Evolutionary conservation across 352 stramenopile genomes (phyloP), one percentile per base, ranked within the genome.

Genomic region (Globisporangium middletonii): DNA sequence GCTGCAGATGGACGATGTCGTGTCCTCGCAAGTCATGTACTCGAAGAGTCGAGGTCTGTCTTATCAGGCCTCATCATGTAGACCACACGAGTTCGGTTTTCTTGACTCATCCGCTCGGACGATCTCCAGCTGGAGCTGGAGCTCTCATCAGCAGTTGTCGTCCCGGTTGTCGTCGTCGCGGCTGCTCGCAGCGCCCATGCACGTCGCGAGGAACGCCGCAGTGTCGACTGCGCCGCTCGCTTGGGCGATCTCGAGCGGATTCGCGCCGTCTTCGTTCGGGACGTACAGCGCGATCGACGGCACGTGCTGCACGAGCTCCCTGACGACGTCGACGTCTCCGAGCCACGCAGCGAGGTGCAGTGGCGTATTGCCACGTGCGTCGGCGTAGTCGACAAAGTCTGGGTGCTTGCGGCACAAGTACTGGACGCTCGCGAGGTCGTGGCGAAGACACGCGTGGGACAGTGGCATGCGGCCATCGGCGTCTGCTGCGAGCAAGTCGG

Each of bases 371-470:
- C 81, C 81, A 30, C 69, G 63, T 3, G 66, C 55, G 47, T 91
- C 81, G 2, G 77, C 74, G 49, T 89, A 91, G 59, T 89, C 79
- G 12, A 80, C 73, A 59, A 91, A 89, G 28, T 89, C 79, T 0
- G 75, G 73, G 38, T 83, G 66, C 19, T 75, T 67, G 1, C 46
- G 53, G 46, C 73, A 85, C 37, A 91, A 60, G 55, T 76, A 84
- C 37, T 60, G 53, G 33, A 88, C 75, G 57, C 79, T 86, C 1
- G 60, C 70, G 1, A 71, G 44, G 42, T 89, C 79, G 9, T 72
- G 67, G 0, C 73, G 66, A 15, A 88, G 60, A 54, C 77, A 88
- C 11, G 77, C 81, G 48, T 88, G 87, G 2, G 73, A 59, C 13
- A 92, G 55, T 4, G 81, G 77, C 73, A 88, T 81, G 15, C 77